phyloP scores from a whole-genome alignment of 1,284 basidiomycete species.

The Trichosporon asahii region DNA sequence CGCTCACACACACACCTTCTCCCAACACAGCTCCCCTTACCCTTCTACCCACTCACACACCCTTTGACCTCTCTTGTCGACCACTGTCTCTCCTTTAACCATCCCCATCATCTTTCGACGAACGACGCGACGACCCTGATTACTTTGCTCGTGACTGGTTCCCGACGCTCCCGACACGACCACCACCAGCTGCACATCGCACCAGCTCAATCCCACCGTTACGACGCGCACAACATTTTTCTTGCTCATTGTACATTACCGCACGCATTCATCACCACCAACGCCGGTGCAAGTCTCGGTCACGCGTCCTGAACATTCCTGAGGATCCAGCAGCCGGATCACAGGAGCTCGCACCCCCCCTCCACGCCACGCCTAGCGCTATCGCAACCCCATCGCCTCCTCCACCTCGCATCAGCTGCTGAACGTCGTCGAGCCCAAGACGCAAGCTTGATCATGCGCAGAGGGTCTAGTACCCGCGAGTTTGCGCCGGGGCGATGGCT shows the following conservation, averaged over 20 bases:
- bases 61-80: not conserved
- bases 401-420: not conserved
- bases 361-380: conserved; percentile 1
- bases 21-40: not conserved
- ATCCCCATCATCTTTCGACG: not conserved
- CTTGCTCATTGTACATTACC: conserved; percentile 1
- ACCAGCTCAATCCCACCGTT: not conserved
- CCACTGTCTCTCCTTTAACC: not conserved
- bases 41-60: not conserved
- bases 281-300: not conserved
- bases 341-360: not conserved
- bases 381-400: not conserved
- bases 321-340: not conserved
- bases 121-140: conserved; percentile 2
- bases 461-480: conserved; percentile 15
- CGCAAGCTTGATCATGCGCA: conserved; percentile 10
- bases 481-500: not conserved
- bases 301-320: not conserved
- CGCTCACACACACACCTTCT: not conserved
- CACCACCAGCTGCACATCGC: not conserved
- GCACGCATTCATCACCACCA: not conserved
- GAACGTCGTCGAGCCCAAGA: not conserved
- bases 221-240: conserved; percentile 1
- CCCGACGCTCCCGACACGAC: conserved; percentile 8
- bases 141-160: conserved; percentile 1